Evolutionary conservation across 208 protist genomes (phyloP).

Genomic region (Trypanosoma vivax): DNA sequence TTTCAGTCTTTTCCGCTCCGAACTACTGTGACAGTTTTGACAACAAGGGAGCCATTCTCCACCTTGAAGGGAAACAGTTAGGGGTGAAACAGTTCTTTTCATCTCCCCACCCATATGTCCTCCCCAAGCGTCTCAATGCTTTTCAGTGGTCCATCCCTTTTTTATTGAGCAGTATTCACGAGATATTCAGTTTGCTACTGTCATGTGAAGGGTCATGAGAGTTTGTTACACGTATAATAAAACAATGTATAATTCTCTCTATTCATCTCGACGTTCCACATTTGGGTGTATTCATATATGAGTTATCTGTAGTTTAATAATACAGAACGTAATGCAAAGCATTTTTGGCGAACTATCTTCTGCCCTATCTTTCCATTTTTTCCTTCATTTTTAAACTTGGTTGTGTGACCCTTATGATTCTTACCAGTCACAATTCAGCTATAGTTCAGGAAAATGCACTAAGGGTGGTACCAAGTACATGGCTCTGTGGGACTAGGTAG

Average conservation of each 20-base stretch:
- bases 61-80: slow-evolving; percentile 72
- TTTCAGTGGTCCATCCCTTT: slow-evolving; percentile 78
- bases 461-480: too few species aligned
- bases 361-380: slow-evolving; percentile 14
- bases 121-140: slow-evolving; percentile 46
- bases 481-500: too few species aligned
- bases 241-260: too few species aligned
- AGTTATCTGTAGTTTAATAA: too few species aligned
- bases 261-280: too few species aligned
- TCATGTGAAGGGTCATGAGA: background rate
- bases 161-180: slow-evolving; percentile 40
- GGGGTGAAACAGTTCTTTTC: slow-evolving; percentile 86
- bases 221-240: too few species aligned
- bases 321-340: too few species aligned
- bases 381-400: slow-evolving; percentile 1
- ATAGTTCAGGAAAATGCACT: too few species aligned
- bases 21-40: slow-evolving; percentile 97
- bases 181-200: slow-evolving; percentile 17
- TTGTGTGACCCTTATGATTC: background rate
- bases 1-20: slow-evolving; percentile 97
- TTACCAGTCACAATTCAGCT: too few species aligned
- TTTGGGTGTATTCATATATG: too few species aligned
- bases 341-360: too few species aligned
- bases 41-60: slow-evolving; percentile 95
- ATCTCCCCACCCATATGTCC: slow-evolving; percentile 66